Evolutionary conservation across 495 filamentous ascomycete genomes (phyloP).

Genomic region (Annulohypoxylon bovei): DNA sequence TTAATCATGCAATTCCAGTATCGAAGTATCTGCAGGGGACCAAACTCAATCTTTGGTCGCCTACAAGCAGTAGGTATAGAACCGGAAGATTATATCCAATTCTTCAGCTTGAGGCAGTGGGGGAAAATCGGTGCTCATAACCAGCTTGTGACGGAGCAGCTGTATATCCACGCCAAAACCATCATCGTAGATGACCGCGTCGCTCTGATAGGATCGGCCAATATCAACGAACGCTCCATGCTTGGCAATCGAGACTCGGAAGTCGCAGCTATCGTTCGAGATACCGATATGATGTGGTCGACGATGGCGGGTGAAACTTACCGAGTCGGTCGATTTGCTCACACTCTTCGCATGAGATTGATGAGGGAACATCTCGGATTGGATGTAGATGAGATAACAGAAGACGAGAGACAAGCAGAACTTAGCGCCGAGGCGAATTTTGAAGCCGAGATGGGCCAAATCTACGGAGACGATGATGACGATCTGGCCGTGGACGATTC

Average conservation of each 20-base stretch:
- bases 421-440: slow-evolving; percentile 59
- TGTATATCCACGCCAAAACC: slow-evolving; percentile 98
- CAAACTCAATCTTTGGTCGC: slow-evolving; percentile 90
- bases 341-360: slow-evolving; percentile 89
- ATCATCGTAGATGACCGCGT: slow-evolving; percentile 96
- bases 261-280: slow-evolving; percentile 87
- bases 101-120: slow-evolving; percentile 93
- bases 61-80: slow-evolving; percentile 85
- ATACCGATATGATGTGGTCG: slow-evolving; percentile 93
- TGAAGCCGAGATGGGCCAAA: slow-evolving; percentile 63
- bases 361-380: slow-evolving; percentile 98
- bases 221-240: slow-evolving; percentile 99
- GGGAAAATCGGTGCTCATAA: slow-evolving; percentile 87
- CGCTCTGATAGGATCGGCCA: slow-evolving; percentile 95
- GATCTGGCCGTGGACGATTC: slow-evolving; percentile 47
- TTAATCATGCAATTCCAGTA: slow-evolving; percentile 99
- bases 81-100: slow-evolving; percentile 95
- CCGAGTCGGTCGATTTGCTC: slow-evolving; percentile 89
- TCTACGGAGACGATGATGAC: slow-evolving; percentile 57
- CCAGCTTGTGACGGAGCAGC: slow-evolving; percentile 89
- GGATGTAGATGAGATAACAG: slow-evolving; percentile 90
- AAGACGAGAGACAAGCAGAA: slow-evolving; percentile 74
- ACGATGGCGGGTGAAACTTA: slow-evolving; percentile 91
- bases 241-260: slow-evolving; percentile 91
- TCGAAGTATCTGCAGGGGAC: slow-evolving; percentile 94